Evolutionary conservation across 805 yeast species (phyloP), one percentile per base, ranked within the genome.

Genomic region (Sugiyamaella americana): DNA sequence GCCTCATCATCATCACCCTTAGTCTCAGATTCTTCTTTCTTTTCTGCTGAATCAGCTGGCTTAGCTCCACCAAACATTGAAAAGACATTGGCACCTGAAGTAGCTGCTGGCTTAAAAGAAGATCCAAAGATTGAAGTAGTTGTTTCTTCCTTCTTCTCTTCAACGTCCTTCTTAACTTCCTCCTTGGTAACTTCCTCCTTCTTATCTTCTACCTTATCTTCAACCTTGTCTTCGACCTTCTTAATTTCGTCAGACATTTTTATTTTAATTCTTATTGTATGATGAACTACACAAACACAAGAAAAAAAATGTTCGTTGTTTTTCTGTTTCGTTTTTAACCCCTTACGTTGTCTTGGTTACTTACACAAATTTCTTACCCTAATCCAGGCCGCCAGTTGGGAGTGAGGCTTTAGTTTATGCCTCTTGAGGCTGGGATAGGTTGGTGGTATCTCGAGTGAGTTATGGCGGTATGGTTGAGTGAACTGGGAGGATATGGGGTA

Each of bases 61-160:
- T 84, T 82, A 66, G 82, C 82, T 55, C 95, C 96, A 50, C 97
- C 97, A 67, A 91, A 91, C 95, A 89, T 85, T 62, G 95, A 81
- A 63, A 91, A 89, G 19, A 88, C 95, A 64, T 83, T 82, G 11
- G 51, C 50, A 26, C 32, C 32, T 8, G 32, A 8, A 24, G 53
- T 39, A 35, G 54, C 40, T 18, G 53, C 24, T 21, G 56, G 37
- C 47, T 41, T 41, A 26, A 43, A 43, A 18, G 47, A 24, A 17
- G 50, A 41, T 11, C 55, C 57, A 36, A 53, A 51, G 17, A 53
- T 43, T 8, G 57, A 29, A 41, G 16, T 41, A 26, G 32, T 13
- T 8, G 43, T 18, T 37, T 44, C 37, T 34, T 43, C 43, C 41
- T 41, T 26, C n/a, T n/a, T n/a, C 37, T 45, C 32, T 26, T 26